Conservation (phyloP, 2,329 filamentous ascomycete species). For the Aspergillus aculeatinus region DNA sequence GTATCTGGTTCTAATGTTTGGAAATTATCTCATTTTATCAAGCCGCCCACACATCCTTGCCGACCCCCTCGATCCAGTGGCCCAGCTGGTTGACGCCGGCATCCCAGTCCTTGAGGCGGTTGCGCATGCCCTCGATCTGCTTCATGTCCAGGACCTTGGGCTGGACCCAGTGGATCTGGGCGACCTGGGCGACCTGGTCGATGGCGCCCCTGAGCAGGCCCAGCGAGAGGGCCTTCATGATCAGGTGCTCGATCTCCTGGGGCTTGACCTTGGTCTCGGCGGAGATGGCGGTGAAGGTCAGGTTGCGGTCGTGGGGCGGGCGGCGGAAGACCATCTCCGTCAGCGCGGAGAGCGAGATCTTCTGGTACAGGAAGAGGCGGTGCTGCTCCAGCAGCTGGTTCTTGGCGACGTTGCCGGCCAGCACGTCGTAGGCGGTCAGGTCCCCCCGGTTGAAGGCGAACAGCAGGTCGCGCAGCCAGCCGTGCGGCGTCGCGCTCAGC, state of each 20-base stretch:
- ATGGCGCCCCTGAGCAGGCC: constrained; percentile 88
- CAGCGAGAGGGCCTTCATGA: constrained; percentile 98
- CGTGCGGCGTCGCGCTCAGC: constrained; percentile 69
- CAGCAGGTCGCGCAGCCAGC: constrained; percentile 92
- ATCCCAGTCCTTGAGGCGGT: constrained; percentile 89
- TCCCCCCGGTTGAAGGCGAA: constrained; percentile 98
- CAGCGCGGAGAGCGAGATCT: constrained; percentile 94
- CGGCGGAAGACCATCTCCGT: constrained; percentile 96
- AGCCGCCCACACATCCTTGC: constrained; percentile 93
- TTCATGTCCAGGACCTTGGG: constrained; percentile 95
- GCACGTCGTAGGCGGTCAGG: constrained; percentile 77
- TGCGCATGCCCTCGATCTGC: constrained; percentile 91
- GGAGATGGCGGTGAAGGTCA: constrained; percentile 86
- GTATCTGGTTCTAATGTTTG: not conserved
- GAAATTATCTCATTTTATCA: not conserved
- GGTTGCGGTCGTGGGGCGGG: constrained; percentile 89
- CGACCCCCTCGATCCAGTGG: constrained; percentile 93
- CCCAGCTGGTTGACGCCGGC: constrained; percentile 92
- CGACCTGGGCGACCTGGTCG: constrained; percentile 92
- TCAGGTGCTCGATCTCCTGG: constrained; percentile 93
- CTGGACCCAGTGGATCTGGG: constrained; percentile 97
- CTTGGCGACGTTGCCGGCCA: constrained; percentile 76
- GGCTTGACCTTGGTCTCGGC: constrained; percentile 88
- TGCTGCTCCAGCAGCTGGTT: constrained; percentile 78
- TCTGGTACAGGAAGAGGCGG: constrained; percentile 84